Conservation (phyloP, 768 basidiomycete species). For the Daedaleopsis sinensis region DNA sequence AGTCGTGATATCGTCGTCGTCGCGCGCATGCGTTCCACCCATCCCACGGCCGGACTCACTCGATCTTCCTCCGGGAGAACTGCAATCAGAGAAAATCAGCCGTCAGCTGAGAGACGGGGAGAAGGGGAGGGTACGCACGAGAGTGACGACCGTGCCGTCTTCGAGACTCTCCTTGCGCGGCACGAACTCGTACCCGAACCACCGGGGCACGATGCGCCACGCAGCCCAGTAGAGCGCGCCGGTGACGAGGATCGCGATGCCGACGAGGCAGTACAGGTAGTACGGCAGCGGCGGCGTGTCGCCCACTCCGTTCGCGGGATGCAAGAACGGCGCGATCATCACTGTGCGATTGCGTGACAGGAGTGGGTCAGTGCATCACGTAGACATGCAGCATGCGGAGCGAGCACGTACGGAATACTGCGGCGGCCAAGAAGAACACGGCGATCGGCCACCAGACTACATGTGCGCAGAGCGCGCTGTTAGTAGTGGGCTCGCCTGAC, state of each 20-base stretch:
- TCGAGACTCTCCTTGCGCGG: slow-evolving; percentile 49
- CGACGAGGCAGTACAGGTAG: slow-evolving; percentile 60
- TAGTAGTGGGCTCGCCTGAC: not conserved
- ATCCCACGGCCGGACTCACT: not conserved
- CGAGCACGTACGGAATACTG: slow-evolving; percentile 48
- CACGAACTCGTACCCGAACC: slow-evolving; percentile 51
- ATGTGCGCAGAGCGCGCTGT: not conserved
- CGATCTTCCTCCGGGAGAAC: too few species aligned
- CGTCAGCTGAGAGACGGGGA: too few species aligned
- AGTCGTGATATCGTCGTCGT: not conserved
- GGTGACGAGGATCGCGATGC: slow-evolving; percentile 47
- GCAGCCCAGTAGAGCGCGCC: slow-evolving; percentile 58
- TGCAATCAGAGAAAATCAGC: too few species aligned
- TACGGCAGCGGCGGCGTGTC: slow-evolving; percentile 65
- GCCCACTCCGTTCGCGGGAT: slow-evolving; percentile 54
- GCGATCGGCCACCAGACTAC: slow-evolving; percentile 59
- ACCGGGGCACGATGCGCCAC: slow-evolving; percentile 54
- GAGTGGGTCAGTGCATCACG: not conserved
- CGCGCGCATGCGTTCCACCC: not conserved
- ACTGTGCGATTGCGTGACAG: slow-evolving; percentile 34
- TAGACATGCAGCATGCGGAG: too few species aligned
- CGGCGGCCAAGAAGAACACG: slow-evolving; percentile 54
- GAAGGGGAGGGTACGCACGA: slow-evolving; percentile 36
- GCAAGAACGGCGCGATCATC: slow-evolving; percentile 57
- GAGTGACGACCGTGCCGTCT: slow-evolving; percentile 57